Base-by-base conservation (phyloP, 345 rosid genomes). In the Geranium brycei region DNA sequence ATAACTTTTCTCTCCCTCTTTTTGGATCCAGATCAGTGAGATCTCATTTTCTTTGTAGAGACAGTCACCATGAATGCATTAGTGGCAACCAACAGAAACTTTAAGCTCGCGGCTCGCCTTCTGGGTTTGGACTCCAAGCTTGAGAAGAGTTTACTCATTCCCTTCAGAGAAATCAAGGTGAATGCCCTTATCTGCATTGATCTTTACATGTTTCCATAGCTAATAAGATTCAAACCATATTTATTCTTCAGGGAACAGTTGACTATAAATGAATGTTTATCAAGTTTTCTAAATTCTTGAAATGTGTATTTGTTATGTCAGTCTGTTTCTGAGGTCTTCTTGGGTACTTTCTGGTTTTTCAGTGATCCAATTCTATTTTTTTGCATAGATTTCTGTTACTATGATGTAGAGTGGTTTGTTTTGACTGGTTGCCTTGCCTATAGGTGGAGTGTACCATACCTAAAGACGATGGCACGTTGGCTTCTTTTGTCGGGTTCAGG, bases 91-190 rank as follows among this genome's bases (percentile, higher is more conserved):
- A 93, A 88, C 82, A 84, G 99, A 70, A 93, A 93, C 81, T 93
- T 93, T 69, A 90, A 77, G 82, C 82, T 80, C 2, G 99, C 99
- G 61, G 78, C 96, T 56, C 76, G 83, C 85, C 97, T 90, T 74
- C 76, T 93, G 74, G 88, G 97, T 41, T 72, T 93, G 69, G 99
- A 93, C 80, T 90, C 99, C 32, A 93, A 87, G 85, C 97, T 93
- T 41, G 97, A 90, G 85, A 90, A 74, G 69, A 84, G 96, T 75
- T 76, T 93, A 64, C 92, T 93, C 64, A 93, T 93, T 72, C 99
- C 99, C 2, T 93, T 90, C 75, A 82, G 99, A 73, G 97, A 93
- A 72, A 90, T 93, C 72, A 93, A 93, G 96, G 98, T 92, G 65
- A 70, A 7, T 32, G 38, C 16, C 51, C 28, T 63, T 63, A 51